A percentile compares a stretch with the other conserved stretches of the same genome.
These are phyloP conservation scores for Fremontodendron californicum DNA, from an alignment of 345 rosid genomes.

Conservation along the genomic window DNA sequence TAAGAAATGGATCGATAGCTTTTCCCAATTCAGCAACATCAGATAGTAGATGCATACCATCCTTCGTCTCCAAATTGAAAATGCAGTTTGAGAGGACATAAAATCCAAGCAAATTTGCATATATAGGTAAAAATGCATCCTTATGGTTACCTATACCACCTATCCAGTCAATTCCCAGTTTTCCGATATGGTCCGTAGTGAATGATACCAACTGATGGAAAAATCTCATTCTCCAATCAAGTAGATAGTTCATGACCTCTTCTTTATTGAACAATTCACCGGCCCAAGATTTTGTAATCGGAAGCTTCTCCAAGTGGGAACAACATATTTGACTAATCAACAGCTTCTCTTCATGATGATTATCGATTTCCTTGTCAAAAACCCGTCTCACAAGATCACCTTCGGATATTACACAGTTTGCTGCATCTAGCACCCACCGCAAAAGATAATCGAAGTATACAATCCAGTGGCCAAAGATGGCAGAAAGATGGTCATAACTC, in stretches of 20 bases:
- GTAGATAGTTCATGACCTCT: constrained; percentile 32
- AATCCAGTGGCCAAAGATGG: constrained; percentile 73
- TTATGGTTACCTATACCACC: constrained; percentile 86
- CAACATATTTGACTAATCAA: constrained; percentile 76
- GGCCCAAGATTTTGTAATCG: constrained; percentile 22
- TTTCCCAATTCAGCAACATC: constrained; percentile 58
- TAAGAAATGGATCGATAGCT: constrained; percentile 49
- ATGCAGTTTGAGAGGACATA: constrained; percentile 66
- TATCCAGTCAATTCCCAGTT: constrained; percentile 58
- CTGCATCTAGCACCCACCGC: constrained; percentile 52
- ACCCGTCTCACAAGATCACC: constrained; percentile 79
- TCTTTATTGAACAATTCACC: constrained; percentile 21
- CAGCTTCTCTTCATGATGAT: constrained; percentile 91
- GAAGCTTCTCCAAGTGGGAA: constrained; percentile 60
- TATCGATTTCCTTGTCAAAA: constrained; percentile 93
- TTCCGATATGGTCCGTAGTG: constrained; percentile 37
- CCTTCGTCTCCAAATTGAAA: constrained; percentile 29
- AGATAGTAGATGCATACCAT: constrained; percentile 25
- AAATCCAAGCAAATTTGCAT: constrained; percentile 78
- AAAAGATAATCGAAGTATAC: constrained; percentile 57
- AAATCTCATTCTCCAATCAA: constrained; percentile 58
- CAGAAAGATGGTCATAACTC: constrained; percentile 67
- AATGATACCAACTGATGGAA: constrained; percentile 49
- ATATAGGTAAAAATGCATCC: constrained; percentile 79
- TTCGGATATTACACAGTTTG: constrained; percentile 38